Conservation (phyloP, 805 yeast species). For the Komagataella ulmi region DNA sequence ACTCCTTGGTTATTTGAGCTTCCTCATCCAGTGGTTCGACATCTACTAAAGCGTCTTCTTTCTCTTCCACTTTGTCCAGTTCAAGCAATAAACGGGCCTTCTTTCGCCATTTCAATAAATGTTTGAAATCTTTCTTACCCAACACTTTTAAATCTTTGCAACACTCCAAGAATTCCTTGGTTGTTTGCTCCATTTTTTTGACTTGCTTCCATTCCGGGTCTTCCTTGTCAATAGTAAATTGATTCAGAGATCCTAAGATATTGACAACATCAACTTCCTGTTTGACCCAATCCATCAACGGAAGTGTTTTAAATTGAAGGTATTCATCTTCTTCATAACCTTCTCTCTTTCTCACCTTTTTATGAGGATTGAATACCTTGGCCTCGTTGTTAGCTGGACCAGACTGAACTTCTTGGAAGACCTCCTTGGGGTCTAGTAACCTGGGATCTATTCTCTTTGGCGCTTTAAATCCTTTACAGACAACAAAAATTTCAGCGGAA, state of each 20-base stretch:
- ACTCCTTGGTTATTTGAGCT: constrained; percentile 77
- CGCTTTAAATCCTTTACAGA: constrained; percentile 90
- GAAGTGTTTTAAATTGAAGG: constrained; percentile 52
- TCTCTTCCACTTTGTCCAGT: constrained; percentile 32
- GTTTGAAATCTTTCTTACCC: constrained; percentile 88
- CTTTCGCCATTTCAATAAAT: constrained; percentile 77
- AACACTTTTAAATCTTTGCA: constrained; percentile 85
- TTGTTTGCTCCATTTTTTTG: constrained; percentile 62
- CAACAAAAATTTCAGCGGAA: constrained; percentile 97
- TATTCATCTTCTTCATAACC: constrained; percentile 97
- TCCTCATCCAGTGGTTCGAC: constrained; percentile 73
- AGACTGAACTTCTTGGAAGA: constrained; percentile 81
- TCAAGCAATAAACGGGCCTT: constrained; percentile 72
- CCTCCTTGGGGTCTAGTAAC: constrained; percentile 81
- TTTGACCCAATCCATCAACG: constrained; percentile 70
- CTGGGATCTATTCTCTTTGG: constrained; percentile 93
- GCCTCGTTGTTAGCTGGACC: constrained; percentile 75
- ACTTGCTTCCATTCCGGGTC: constrained; percentile 65
- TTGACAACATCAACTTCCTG: constrained; percentile 67
- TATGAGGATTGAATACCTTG: constrained; percentile 89
- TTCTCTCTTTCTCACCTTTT: constrained; percentile 77
- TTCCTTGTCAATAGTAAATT: constrained; percentile 45
- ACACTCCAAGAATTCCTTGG: constrained; percentile 68
- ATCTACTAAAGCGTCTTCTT: constrained; percentile 42
- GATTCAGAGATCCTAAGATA: constrained; percentile 60